Evolutionary conservation across 2,329 filamentous ascomycete genomes (phyloP), one percentile per base, ranked within the genome.

Genomic region (Apiospora arundinis): DNA sequence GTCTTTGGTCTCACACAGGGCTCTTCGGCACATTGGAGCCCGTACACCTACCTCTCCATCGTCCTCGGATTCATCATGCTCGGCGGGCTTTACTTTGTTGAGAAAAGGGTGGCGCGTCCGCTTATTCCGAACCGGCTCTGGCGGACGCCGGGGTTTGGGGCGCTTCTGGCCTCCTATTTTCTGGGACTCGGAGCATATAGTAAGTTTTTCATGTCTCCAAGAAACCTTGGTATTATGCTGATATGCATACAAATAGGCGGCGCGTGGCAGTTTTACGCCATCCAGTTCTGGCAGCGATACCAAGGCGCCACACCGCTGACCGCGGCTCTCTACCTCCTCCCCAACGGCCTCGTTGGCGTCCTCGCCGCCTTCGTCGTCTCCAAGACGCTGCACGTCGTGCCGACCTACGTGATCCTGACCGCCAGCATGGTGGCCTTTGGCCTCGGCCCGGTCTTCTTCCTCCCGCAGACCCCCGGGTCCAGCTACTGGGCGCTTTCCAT

Each of bases 331-430:
- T 85, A 86, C 67, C 78, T 83, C 25, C 78, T 85, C 1, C 84
- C 84, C 1, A 86, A 86, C 69, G 83, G 80, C 8, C 74, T 86
- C 6, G 79, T 83, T 7, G 84, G 84, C 1, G 80, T 86, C 0
- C 73, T 85, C 5, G 84, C 84, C 0, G 84, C 84, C 0, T 85
- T 78, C 75, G 76, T 86, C n/a, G 84, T 86, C 11, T 83, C 82
- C 56, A 81, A 82, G 42, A 84, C 83, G 0, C 76, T 86, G n/a
- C 84, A 86, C 69, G 73, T 83, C 5, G 79, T 85, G 2, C 83
- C 84, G 0, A 83, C 83, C 1, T 84, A 86, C 68, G 84, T 82
- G 74, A 85, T 86, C 68, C 84, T 85, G 71, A 78, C 82, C 0
- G 81, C 81, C 1, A 82, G 82, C 14, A 85, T 85, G 82, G 46